Conservation (phyloP, 371 early-diverging fungal species). For the Nematocida sp. region DNA sequence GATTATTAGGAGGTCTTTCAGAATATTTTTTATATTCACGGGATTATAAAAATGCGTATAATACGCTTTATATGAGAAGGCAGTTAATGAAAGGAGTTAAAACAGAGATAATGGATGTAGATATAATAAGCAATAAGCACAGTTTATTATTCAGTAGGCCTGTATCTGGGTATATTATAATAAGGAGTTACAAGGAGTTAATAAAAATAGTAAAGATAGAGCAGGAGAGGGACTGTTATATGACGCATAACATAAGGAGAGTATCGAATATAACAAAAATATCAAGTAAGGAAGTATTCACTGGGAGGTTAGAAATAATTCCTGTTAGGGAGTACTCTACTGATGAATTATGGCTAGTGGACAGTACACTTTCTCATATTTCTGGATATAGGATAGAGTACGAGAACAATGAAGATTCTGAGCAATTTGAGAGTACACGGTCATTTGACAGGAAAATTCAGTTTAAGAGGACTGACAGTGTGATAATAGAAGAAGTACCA, state of each 20-base stretch:
- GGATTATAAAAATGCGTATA: not conserved
- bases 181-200: not conserved
- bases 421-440: not conserved
- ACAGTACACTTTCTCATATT: constrained; percentile 13
- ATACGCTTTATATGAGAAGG: constrained; percentile 9
- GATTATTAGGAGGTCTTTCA: constrained; percentile 9
- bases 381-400: constrained; percentile 17
- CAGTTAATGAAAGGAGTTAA: constrained; percentile 5
- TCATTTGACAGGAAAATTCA: constrained; percentile 9
- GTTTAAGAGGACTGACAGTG: not conserved
- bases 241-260: not conserved
- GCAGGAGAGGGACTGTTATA: constrained; percentile 3
- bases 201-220: constrained; percentile 9
- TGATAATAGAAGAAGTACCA: constrained; percentile 20
- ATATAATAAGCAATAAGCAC: not conserved
- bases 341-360: constrained; percentile 43
- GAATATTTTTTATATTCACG: constrained; percentile 19
- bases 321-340: constrained; percentile 21
- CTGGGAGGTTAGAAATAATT: constrained; percentile 12
- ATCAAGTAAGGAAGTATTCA: not conserved
- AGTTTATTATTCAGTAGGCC: not conserved
- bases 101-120: not conserved
- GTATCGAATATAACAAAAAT: not conserved
- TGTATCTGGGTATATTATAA: constrained; percentile 16
- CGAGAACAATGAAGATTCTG: not conserved